Conservation (phyloP, 495 filamentous ascomycete species). For the Margaritispora aquatica region DNA sequence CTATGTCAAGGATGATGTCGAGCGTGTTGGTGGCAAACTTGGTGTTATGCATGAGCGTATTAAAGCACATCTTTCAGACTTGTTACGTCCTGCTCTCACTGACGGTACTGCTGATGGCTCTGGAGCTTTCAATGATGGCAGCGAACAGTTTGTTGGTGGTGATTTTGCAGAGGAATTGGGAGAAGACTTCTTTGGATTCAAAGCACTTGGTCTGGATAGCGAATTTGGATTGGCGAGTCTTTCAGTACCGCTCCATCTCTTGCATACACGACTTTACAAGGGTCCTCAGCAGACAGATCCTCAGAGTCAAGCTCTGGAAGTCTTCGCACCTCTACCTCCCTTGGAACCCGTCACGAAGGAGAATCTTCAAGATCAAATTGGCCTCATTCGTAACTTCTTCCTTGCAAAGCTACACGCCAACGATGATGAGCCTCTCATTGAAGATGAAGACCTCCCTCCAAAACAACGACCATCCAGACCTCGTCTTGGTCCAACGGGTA, state of each 20-base stretch:
- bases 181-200: conserved; percentile 99
- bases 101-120: conserved; percentile 79
- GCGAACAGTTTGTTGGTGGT: conserved; percentile 92
- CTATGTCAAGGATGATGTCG: conserved; percentile 92
- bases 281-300: conserved; percentile 43
- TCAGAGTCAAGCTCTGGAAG: conserved; percentile 44
- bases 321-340: conserved; percentile 64
- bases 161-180: conserved; percentile 97
- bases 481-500: conserved; percentile 88
- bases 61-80: conserved; percentile 80
- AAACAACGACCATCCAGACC: conserved; percentile 91
- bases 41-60: conserved; percentile 85
- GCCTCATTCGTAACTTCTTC: conserved; percentile 84
- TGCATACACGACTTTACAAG: conserved; percentile 81
- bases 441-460: conserved; percentile 89
- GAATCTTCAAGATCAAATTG: conserved; percentile 71
- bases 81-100: conserved; percentile 80
- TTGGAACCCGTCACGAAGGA: conserved; percentile 76
- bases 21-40: conserved; percentile 79
- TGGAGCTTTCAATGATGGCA: conserved; percentile 88
- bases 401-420: conserved; percentile 77
- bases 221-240: conserved; percentile 82
- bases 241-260: conserved; percentile 87
- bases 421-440: conserved; percentile 72
- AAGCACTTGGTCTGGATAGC: conserved; percentile 83